Evolutionary conservation across 441 rosid species (phyloP), one percentile per base, ranked within the genome.

Genomic region (California macrophylla): DNA sequence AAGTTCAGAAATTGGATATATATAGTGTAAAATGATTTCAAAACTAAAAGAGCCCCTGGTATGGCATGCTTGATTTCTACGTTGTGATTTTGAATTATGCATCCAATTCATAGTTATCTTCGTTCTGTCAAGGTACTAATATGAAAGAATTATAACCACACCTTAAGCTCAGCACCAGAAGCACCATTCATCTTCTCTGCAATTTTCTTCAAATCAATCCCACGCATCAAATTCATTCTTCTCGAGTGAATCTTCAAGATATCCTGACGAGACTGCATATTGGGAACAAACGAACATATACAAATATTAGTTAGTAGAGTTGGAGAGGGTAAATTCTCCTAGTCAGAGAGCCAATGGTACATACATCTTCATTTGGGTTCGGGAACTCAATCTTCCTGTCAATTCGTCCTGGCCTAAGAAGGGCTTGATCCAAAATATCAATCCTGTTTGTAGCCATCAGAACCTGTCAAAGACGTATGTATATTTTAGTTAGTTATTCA

Each of bases 381-480:
- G 98, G 98, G 72, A 93, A 93, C 76, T 91, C 98, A 64, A 93
- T 93, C 79, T 93, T 93, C 85, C 98, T 83, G 79, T 93, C 97
- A 78, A 93, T 93, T 69, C 98, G 77, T 72, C 97, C 98, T 13
- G 97, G 97, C 83, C 97, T 87, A 10, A 88, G 93, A 66, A 91
- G 94, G 73, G 95, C 97, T 87, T 93, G 98, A 77, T 93, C 97
- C 69, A 93, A 80, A 70, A 93, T 93, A 85, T 91, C 98, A 72
- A 93, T 93, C 52, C 98, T 87, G 77, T 93, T 93, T 54, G 98
- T 93, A 1, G 98, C 96, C 97, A 93, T 93, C 83, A 89, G 77
- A 79, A 91, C 97, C 97, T 90, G 83, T 32, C 65, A 24, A 29
- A 74, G 58, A 13, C 4, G 2, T 2, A 52, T 50, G 16, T 3